Percentiles rank a stretch among this genome's conserved stretches.
These are phyloP conservation scores for Notholithocarpus densiflorus DNA, from an alignment of 306 rosid genomes.

Conservation along the genomic window DNA sequence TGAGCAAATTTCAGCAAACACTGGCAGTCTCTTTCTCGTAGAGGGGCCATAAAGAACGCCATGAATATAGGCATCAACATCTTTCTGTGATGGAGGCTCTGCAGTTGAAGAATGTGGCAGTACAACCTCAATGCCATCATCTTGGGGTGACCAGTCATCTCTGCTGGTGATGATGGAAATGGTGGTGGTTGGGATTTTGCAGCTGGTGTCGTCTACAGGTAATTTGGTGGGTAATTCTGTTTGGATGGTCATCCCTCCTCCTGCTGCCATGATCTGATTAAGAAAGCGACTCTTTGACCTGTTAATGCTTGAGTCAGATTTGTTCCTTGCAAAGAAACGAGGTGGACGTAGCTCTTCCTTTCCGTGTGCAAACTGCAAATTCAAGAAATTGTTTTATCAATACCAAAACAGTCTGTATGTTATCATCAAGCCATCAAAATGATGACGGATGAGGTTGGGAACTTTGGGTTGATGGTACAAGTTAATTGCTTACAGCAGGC, in stretches of 20 bases:
- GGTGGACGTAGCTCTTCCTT: constrained; percentile 50
- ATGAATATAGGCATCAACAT: constrained; percentile 32
- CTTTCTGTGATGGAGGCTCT: constrained; percentile 39
- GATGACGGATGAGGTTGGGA: no score
- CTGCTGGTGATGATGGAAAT: not conserved
- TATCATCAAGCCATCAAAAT: constrained; percentile 14
- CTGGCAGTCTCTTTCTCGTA: constrained; percentile 37
- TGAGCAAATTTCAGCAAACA: constrained; percentile 35
- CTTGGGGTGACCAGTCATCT: constrained; percentile 66
- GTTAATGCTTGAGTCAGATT: constrained; percentile 43
- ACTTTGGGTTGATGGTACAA: no score
- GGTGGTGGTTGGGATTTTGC: not conserved
- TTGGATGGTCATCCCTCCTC: constrained; percentile 14
- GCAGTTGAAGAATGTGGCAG: constrained; percentile 35
- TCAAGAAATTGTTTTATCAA: constrained; percentile 7
- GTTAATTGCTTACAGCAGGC: no score
- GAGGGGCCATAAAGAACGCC: constrained; percentile 22
- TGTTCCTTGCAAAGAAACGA: constrained; percentile 36
- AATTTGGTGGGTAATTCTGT: constrained; percentile 21
- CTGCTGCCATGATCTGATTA: constrained; percentile 20
- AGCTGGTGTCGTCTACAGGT: not conserved
- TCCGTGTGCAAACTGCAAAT: constrained; percentile 49
- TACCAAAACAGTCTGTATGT: not conserved
- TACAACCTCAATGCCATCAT: constrained; percentile 51
- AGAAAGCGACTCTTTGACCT: constrained; percentile 26